A percentile compares a stretch with the other conserved stretches of the same genome.
Evolutionary conservation across 2,329 filamentous ascomycete species (phyloP).

Genomic region (Ceratocystis cubensis): DNA sequence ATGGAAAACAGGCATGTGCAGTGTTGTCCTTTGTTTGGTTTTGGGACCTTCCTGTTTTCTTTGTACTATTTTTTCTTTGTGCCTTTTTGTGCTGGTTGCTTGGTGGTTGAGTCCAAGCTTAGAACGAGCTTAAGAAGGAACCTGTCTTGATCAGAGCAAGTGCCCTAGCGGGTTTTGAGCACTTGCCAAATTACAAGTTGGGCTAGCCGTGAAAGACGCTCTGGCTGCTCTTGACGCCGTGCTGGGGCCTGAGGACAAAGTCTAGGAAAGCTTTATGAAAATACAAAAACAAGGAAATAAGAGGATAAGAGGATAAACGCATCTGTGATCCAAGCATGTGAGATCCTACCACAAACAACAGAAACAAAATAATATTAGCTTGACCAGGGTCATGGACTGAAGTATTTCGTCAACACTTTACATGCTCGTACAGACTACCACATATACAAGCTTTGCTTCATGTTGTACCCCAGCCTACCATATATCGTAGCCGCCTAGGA

Average conservation of each 20-base stretch:
- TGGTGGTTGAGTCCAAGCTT: conserved; percentile 11
- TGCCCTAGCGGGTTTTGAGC: neutral
- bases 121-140: conserved; percentile 8
- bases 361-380: neutral
- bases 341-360: neutral
- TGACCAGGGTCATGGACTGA: too few relatives aligned
- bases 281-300: neutral
- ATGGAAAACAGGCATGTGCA: neutral
- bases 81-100: neutral
- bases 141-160: neutral
- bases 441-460: too few relatives aligned
- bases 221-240: conserved; percentile 1
- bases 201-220: neutral
- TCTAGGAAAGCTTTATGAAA: neutral
- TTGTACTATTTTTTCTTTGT: neutral
- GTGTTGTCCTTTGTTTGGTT: neutral
- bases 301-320: neutral
- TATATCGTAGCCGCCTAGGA: too few relatives aligned
- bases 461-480: too few relatives aligned
- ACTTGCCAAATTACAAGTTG: conserved; percentile 2
- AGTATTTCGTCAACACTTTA: too few relatives aligned
- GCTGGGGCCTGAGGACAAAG: neutral
- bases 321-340: conserved; percentile 6
- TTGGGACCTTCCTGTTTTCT: neutral
- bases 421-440: too few relatives aligned